Evolutionary conservation across 78 protist species (phyloP).

Genomic region (slime mould (Dictyostelium discoideum)): DNA sequence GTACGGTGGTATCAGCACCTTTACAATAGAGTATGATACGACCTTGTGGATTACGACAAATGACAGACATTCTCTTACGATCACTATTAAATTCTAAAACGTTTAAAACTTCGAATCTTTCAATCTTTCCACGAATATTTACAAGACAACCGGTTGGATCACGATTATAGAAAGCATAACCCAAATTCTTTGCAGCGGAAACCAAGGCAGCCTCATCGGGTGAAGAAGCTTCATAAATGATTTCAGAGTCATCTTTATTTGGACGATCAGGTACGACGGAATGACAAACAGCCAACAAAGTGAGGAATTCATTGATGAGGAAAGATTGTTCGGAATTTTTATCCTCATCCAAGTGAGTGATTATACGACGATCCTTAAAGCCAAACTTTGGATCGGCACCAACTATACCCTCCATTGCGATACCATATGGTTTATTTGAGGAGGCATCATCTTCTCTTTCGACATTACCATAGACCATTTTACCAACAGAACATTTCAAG

Average conservation of each 20-base stretch:
- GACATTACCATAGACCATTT: slow-evolving; percentile 54
- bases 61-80: slow-evolving; percentile 95
- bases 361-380: slow-evolving; percentile 45
- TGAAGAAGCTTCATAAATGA: slow-evolving; percentile 60
- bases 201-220: slow-evolving; percentile 93
- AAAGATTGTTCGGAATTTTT: slow-evolving; percentile 27
- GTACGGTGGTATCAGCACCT: slow-evolving; percentile 92
- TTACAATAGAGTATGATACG: slow-evolving; percentile 79
- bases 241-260: slow-evolving; percentile 52
- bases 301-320: slow-evolving; percentile 72
- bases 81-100: slow-evolving; percentile 90
- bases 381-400: slow-evolving; percentile 62
- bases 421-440: background rate
- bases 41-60: slow-evolving; percentile 84
- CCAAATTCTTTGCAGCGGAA: slow-evolving; percentile 83
- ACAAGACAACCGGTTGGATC: slow-evolving; percentile 49
- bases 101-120: slow-evolving; percentile 79
- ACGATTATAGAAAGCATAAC: slow-evolving; percentile 68
- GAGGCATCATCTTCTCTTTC: slow-evolving; percentile 10
- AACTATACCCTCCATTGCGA: slow-evolving; percentile 10
- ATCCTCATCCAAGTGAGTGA: slow-evolving; percentile 55
- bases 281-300: slow-evolving; percentile 85
- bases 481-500: slow-evolving; percentile 71
- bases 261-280: slow-evolving; percentile 89
- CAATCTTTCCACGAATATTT: slow-evolving; percentile 37